Evolutionary conservation across 164 flowering plant species (phyloP), one percentile per base, ranked within the genome.

Genomic region (Umbellularia californica): DNA sequence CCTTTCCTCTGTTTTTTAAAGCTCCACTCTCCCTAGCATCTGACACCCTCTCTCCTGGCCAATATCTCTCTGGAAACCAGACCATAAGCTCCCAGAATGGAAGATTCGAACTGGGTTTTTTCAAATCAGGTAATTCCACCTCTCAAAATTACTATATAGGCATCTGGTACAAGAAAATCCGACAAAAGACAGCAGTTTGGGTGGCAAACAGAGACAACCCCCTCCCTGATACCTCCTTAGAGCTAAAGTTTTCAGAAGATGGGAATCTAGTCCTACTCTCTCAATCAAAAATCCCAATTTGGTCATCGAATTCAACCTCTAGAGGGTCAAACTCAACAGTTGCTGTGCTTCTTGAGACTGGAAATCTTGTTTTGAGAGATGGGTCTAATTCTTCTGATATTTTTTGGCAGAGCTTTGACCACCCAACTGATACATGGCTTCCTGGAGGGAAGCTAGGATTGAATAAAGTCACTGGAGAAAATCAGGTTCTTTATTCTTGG

Each of bases 321-420:
- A 24, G 51, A 5, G 13, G 51, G 13, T 73, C 85, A 22, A 70
- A 50, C 33, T 71, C 82, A 13, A 60, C 80, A 0, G 73, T 69
- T 71, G 91, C 88, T 7, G 83, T 84, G 14, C 82, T 91, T 66
- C 66, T 50, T 0, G 89, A 89, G 71, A 65, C 72, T 15, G 97
- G 95, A 1, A 90, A 92, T 79, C 79, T 92, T 66, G 87, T 88
- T 69, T 22, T 90, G 70, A 83, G 74, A 69, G 82, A 78, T 74
- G 81, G 74, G 58, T 65, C 79, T 19, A 74, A 78, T 74, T 70
- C 82, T 4, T 72, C 77, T 5, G 15, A 3, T 10, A 50, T 77
- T 0, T 63, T 87, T 15, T 91, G 96, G 96, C 85, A 88, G 68
- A 90, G 94, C 68, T 85, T 87, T 65, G 90, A 90, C 50, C 30